Base-by-base conservation (phyloP, 371 early-diverging fungal genomes). In the Rhizopus microsporus region DNA sequence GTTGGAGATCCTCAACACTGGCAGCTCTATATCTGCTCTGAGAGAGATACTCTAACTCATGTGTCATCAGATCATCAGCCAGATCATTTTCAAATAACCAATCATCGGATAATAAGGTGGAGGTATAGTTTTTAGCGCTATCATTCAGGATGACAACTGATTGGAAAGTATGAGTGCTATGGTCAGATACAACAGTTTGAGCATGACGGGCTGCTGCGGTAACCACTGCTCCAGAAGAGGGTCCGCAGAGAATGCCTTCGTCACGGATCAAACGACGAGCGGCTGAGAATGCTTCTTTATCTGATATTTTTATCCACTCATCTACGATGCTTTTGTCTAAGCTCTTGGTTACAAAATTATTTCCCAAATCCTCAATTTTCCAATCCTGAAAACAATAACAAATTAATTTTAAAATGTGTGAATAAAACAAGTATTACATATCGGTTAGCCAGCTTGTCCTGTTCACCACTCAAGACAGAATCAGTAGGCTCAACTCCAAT, bases 101-200 rank as follows among this genome's bases (percentile, higher is more conserved):
- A 52, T 88, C 92, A 67, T 97, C 98, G 69, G 88, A 92, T 72
- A 88, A 83, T 75, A 93, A 95, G 75, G 96, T 97, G 62, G 94
- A 91, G 97, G 97, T 97, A 77, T 98, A 98, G 80, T 98, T 98
- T 60, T 97, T 88, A 48, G 97, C 95, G 0, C 96, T 95, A 75
- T 97, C 99, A 30, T 98, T 91, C 50, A 98, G 79, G 29, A 98
- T 78, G 6, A 97, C 96, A 53, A 97, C 96, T 61, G 90, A 89
- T 5, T 13, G 32, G 7, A 23, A 46, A 23, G 46, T 46, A 46
- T 46, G 46, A 29, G 46, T 23, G 30, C 46, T 46, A 12, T 46
- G 46, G 7, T 46, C 46, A 1, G 46, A 46, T 7, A 57, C 54
- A 56, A 56, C 56, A 33, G 91, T 83, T 68, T 96, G 89, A 58